Base-by-base conservation (phyloP, 1,139 yeast genomes). In the Kodamaea sp. region DNA sequence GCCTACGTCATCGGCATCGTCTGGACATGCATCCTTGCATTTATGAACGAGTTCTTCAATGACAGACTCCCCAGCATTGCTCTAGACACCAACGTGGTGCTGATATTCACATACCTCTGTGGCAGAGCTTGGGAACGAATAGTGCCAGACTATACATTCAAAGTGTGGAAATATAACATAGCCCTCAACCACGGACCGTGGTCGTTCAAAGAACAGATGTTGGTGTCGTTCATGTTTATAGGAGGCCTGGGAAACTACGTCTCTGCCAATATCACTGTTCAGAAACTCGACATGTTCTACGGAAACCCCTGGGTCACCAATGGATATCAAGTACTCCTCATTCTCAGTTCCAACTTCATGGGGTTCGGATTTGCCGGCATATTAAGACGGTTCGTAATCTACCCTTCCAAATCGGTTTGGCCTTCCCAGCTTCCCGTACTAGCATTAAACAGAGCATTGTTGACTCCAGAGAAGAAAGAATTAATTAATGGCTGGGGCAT, bases 1-100 rank as follows among this genome's bases (percentile, higher is more conserved):
- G 76, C 77, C 5, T 81, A 80, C 48, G 38, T 73, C 25, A 49
- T 79, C 22, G 85, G 80, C 4, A 47, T 75, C 14, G 42, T 79
- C 27, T 80, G 84, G 83, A 63, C 73, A 13, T 65, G 69, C 15
- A 54, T 80, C 15, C 80, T 83, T 13, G 58, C 80, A 22, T 77
- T 74, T 29, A 65, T 80, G 37, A 78, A 79, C 48, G 77, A 76
- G 42, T 78, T 80, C 51, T 81, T 81, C 48, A 54, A 66, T 4
- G 75, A 76, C 35, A 73, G 86, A 56, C 61, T 64, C 49, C 85
- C 84, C 4, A 35, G 61, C 11, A 75, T 80, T 34, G 30, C 61
- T 3, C 53, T 80, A 13, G 41, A 63, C 8, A 46, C 80, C 13
- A 47, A 83, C 73, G 63, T 80, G 24, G 63, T 76, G 37, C 86